phyloP scores from a whole-genome alignment of 192 early-diverging fungal species.

The Helicostylum pulchrum region DNA sequence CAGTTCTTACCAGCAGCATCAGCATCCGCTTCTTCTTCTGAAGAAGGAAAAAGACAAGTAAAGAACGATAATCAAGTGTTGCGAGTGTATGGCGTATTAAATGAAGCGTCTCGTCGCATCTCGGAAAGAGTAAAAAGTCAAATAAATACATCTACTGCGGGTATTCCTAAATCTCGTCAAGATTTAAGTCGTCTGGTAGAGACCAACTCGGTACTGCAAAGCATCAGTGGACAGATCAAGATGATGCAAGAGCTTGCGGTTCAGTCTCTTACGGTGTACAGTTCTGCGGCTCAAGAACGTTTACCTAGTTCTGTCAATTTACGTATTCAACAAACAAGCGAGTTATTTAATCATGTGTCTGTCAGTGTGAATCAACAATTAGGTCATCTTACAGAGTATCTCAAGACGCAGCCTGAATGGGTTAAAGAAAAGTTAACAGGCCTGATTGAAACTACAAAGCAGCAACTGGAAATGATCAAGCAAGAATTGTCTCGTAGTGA shows the following conservation, averaged over 20 bases:
- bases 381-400: constrained; percentile 36
- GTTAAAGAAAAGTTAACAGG: constrained; percentile 43
- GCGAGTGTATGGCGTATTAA: constrained; percentile 30
- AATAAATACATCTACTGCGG: constrained; percentile 16
- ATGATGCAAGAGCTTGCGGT: constrained; percentile 20
- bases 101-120: constrained; percentile 29
- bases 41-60: constrained; percentile 6
- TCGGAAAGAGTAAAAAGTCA: constrained; percentile 27
- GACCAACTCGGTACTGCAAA: constrained; percentile 18
- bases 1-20: constrained; percentile 36
- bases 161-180: constrained; percentile 26
- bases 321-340: constrained; percentile 13
- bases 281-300: constrained; percentile 22
- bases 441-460: constrained; percentile 40
- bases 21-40: not conserved
- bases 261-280: constrained; percentile 23
- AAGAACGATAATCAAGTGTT: constrained; percentile 29
- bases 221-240: constrained; percentile 20
- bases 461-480: constrained; percentile 43
- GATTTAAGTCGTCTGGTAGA: constrained; percentile 23
- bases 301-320: constrained; percentile 22
- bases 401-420: constrained; percentile 47
- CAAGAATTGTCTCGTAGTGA: constrained; percentile 42
- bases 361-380: constrained; percentile 25
- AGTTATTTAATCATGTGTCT: constrained; percentile 13